Conservation (phyloP, 2,329 filamentous ascomycete genomes). For the Alternaria incomplexa region DNA sequence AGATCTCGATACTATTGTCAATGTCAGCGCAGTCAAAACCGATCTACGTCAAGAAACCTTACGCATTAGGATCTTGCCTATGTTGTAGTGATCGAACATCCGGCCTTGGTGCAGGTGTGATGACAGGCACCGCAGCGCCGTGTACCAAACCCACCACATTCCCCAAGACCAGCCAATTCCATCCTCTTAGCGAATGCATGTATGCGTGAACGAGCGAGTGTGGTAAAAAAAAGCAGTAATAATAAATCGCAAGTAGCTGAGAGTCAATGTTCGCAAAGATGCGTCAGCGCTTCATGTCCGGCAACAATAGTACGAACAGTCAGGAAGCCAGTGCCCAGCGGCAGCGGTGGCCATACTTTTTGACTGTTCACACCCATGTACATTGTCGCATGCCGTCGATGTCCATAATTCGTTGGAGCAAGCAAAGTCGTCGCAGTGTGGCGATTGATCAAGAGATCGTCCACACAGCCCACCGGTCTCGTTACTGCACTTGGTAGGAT, state of each 20-base stretch:
- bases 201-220: slow-evolving; percentile 21
- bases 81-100: slow-evolving; percentile 15
- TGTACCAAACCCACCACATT: slow-evolving; percentile 16
- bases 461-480: slow-evolving; percentile 27
- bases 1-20: slow-evolving; percentile 38
- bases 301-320: background rate
- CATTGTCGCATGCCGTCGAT: slow-evolving; percentile 5
- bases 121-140: slow-evolving; percentile 23
- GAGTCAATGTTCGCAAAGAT: slow-evolving; percentile 4
- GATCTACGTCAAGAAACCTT: slow-evolving; percentile 10
- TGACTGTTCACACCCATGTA: slow-evolving; percentile 25
- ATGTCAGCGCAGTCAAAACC: slow-evolving; percentile 9
- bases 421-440: slow-evolving; percentile 20
- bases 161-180: slow-evolving; percentile 17
- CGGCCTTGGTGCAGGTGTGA: slow-evolving; percentile 37
- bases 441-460: slow-evolving; percentile 28
- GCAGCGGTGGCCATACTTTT: slow-evolving; percentile 18
- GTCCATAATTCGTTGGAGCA: slow-evolving; percentile 17
- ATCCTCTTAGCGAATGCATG: slow-evolving; percentile 36
- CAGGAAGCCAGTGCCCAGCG: slow-evolving; percentile 2
- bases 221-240: slow-evolving; percentile 10
- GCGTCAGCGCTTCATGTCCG: slow-evolving; percentile 25
- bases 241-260: slow-evolving; percentile 7
- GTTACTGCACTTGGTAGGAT: slow-evolving; percentile 18
- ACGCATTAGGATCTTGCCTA: slow-evolving; percentile 42